Percentiles rank a stretch among this genome's conserved stretches.
These are phyloP conservation scores for Dactylellina haptotyla DNA, from an alignment of 2,329 filamentous ascomycete species.

Conservation along the genomic window DNA sequence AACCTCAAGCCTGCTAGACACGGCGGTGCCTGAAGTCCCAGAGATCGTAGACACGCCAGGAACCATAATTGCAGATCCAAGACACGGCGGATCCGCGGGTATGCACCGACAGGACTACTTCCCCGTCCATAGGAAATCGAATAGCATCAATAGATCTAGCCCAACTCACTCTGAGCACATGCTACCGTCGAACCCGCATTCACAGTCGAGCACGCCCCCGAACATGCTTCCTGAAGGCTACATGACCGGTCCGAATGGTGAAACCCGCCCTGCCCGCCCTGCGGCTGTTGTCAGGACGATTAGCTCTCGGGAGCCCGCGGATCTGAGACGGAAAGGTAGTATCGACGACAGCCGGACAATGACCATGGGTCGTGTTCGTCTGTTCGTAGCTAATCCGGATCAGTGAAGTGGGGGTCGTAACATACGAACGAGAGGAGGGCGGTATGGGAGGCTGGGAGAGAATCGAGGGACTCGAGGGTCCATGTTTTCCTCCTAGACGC, in stretches of 20 bases:
- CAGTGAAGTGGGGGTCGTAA: slow-evolving; percentile 60
- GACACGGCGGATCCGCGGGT: slow-evolving; percentile 17
- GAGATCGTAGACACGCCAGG: slow-evolving; percentile 35
- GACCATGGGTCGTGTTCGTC: slow-evolving; percentile 70
- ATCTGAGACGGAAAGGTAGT: slow-evolving; percentile 79
- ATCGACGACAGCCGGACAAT: slow-evolving; percentile 79
- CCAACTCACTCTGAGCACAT: slow-evolving; percentile 34
- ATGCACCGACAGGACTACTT: slow-evolving; percentile 42
- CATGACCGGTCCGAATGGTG: slow-evolving; percentile 25
- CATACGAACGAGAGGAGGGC: neutral
- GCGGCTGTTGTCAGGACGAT: slow-evolving; percentile 70
- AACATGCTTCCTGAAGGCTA: slow-evolving; percentile 23
- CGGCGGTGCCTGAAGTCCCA: slow-evolving; percentile 38
- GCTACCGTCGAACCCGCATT: slow-evolving; percentile 16
- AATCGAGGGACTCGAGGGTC: too few relatives aligned
- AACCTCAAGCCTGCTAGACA: slow-evolving; percentile 49
- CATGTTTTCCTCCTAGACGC: too few relatives aligned
- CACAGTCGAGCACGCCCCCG: slow-evolving; percentile 14
- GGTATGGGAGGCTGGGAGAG: too few relatives aligned
- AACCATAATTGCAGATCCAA: slow-evolving; percentile 23
- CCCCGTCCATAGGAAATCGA: slow-evolving; percentile 31
- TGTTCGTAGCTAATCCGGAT: slow-evolving; percentile 89
- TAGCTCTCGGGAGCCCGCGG: slow-evolving; percentile 74
- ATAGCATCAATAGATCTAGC: slow-evolving; percentile 31
- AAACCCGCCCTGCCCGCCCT: slow-evolving; percentile 31